Conservation (phyloP, 73 alveolate genomes). For the Stentor coeruleus region DNA sequence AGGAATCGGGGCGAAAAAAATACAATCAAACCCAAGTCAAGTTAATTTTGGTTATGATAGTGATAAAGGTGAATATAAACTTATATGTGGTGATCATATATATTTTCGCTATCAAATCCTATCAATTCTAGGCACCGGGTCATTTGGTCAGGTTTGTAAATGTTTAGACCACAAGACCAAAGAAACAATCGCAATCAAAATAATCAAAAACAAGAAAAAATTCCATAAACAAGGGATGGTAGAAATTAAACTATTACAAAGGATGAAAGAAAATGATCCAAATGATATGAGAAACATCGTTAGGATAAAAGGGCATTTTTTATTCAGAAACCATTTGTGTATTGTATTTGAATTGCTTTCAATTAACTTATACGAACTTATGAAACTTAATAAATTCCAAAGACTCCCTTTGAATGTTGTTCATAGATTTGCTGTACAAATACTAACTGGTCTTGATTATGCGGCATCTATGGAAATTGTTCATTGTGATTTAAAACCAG, state of each 20-base stretch:
- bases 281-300: slow-evolving; percentile 46
- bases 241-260: slow-evolving; percentile 77
- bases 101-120: slow-evolving; percentile 87
- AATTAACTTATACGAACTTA: slow-evolving; percentile 67
- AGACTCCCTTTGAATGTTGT: slow-evolving; percentile 64
- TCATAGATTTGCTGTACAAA: slow-evolving; percentile 60
- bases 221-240: slow-evolving; percentile 84
- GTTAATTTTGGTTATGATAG: slow-evolving; percentile 61
- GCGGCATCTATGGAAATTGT: slow-evolving; percentile 51
- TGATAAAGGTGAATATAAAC: slow-evolving; percentile 84
- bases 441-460: slow-evolving; percentile 56
- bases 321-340: slow-evolving; percentile 60
- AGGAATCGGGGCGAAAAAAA: not conserved
- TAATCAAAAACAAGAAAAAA: slow-evolving; percentile 83
- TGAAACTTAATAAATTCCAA: slow-evolving; percentile 55
- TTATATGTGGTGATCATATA: slow-evolving; percentile 77
- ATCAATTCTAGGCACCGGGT: slow-evolving; percentile 85
- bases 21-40: not conserved
- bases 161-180: slow-evolving; percentile 88
- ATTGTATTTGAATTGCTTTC: slow-evolving; percentile 69
- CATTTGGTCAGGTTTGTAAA: slow-evolving; percentile 93
- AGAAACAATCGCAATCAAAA: slow-evolving; percentile 81
- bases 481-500: slow-evolving; percentile 88
- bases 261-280: slow-evolving; percentile 44
- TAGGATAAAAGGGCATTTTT: slow-evolving; percentile 43